Evolutionary conservation across 1,139 yeast genomes (phyloP), one percentile per base, ranked within the genome.

Genomic region (Suhomyces yuchorum): DNA sequence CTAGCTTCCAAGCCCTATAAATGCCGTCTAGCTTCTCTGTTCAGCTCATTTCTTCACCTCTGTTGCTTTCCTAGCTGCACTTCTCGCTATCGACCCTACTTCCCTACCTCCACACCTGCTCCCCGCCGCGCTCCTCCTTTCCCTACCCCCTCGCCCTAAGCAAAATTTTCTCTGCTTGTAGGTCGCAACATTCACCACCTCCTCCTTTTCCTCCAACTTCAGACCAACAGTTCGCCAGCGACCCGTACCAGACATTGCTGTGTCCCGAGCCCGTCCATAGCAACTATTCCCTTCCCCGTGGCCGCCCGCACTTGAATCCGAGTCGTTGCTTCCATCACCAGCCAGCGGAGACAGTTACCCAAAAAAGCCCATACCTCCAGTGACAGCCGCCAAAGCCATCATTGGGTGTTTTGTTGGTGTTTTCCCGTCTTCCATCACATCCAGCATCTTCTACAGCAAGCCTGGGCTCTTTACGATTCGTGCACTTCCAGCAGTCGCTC

Each of bases 111-210:
- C 14, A 17, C 37, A 34, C n/a, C 23, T 18, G 18, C 18, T 23
- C 37, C 37, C 37, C 37, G n/a, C 37, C 37, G 37, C 37, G 37
- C 30, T 12, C n/a, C 37, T 11, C 30, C 30, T 26, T 9, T 34
- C 37, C 37, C 37, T 34, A 34, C 20, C 37, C 37, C 37, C 37
- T 34, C 37, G 37, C 23, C 11, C 22, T 34, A 34, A 34, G 37
- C 22, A 34, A 34, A 34, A 18, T 34, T 34, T 34, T 34, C 37
- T 34, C 37, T 34, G 37, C 23, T 34, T 18, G 37, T 26, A 34
- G 14, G 23, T 34, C 37, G 37, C 37, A 34, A 34, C 14, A 34
- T 20, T 17, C 23, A 34, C 37, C 23, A 34, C 37, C 12, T 34
- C 9, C 37, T 34, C 37, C 37, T 34, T 34, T n/a, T 34, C 23